A percentile compares a stretch with the other conserved stretches of the same genome.
Evolutionary conservation across 495 filamentous ascomycete species (phyloP).

Genomic region (Penicillium daleae): DNA sequence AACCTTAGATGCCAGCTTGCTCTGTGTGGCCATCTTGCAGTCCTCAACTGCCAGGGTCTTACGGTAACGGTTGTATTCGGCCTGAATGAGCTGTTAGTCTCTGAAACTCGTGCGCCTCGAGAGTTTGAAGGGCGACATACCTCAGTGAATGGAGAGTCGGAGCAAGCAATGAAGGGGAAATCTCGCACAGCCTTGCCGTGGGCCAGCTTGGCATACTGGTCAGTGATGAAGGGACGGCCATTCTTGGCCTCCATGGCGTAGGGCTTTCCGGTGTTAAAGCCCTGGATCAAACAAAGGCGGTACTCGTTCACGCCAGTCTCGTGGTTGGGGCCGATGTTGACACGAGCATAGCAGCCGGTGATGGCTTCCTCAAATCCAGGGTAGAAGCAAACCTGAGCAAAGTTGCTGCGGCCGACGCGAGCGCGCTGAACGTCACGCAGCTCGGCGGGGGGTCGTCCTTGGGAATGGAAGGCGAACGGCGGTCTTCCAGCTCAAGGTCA

Average conservation of each 20-base stretch:
- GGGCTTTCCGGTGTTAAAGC: constrained; percentile 73
- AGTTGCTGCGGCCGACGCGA: constrained; percentile 77
- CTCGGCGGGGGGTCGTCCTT: constrained; percentile 66
- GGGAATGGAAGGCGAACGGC: constrained; percentile 45
- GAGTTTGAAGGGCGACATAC: constrained; percentile 44
- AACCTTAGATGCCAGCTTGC: constrained; percentile 69
- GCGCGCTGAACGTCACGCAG: constrained; percentile 82
- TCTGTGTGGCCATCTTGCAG: constrained; percentile 67
- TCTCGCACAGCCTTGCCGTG: constrained; percentile 77
- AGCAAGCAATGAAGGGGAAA: constrained; percentile 84
- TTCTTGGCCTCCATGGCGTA: constrained; percentile 75
- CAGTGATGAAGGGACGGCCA: constrained; percentile 72
- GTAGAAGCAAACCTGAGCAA: constrained; percentile 86
- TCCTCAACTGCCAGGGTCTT: constrained; percentile 72
- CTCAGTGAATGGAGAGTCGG: constrained; percentile 73
- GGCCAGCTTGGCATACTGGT: constrained; percentile 72
- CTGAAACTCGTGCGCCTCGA: neutral
- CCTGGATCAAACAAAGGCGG: constrained; percentile 84
- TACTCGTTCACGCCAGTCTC: constrained; percentile 74
- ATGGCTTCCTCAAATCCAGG: constrained; percentile 85
- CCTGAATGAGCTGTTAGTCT: constrained; percentile 51
- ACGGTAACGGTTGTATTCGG: constrained; percentile 83
- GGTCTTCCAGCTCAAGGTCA: constrained; percentile 74
- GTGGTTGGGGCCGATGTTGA: constrained; percentile 74
- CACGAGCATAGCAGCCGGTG: constrained; percentile 75